These are phyloP conservation scores for Talaromyces sp. DNA, from an alignment of 2,329 filamentous ascomycete species.

Conservation along the genomic window DNA sequence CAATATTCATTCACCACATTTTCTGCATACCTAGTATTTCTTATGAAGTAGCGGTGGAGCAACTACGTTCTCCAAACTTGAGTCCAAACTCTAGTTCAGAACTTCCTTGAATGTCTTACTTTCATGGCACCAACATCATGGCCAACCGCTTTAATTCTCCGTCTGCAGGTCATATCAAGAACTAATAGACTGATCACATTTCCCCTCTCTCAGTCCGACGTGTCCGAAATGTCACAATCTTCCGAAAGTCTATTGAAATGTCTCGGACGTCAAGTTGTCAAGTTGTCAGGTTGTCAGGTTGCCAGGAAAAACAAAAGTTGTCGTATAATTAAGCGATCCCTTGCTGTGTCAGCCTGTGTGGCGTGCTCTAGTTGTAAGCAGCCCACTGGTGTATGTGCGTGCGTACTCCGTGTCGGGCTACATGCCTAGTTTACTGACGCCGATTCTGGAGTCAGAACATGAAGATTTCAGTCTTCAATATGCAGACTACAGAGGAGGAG, in stretches of 20 bases:
- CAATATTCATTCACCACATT: background rate
- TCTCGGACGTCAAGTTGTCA: background rate
- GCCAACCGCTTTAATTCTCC: background rate
- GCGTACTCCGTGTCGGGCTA: background rate
- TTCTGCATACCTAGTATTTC: background rate
- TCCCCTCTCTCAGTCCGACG: background rate
- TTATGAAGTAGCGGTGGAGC: too few species aligned
- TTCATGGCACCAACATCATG: too few species aligned
- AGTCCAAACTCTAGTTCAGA: too few species aligned
- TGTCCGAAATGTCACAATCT: background rate
- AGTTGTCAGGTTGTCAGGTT: too few species aligned
- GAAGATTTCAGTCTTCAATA: background rate
- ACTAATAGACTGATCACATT: background rate
- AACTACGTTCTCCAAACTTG: too few species aligned
- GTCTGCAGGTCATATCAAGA: background rate
- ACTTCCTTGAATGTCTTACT: background rate
- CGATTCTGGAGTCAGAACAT: background rate
- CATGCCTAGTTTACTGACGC: background rate
- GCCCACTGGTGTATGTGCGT: background rate
- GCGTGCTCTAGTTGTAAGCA: background rate
- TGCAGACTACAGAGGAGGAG: background rate
- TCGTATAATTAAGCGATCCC: background rate
- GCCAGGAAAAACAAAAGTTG: background rate
- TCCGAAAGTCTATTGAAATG: background rate
- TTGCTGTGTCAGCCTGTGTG: background rate